Conservation (phyloP, 2,329 filamentous ascomycete species). For the Herpotrichia juniperi region DNA sequence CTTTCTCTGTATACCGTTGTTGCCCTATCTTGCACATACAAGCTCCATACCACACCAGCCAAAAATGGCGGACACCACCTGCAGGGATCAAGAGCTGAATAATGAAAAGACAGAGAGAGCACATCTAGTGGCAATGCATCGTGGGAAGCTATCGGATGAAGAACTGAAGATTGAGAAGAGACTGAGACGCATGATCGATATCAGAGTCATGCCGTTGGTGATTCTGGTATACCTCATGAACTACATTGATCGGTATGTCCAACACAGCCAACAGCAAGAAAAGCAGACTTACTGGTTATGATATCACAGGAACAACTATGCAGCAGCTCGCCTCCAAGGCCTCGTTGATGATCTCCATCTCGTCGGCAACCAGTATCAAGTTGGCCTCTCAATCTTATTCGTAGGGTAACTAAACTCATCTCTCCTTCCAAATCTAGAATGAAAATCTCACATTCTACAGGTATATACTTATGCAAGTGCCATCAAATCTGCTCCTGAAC, state of each 20-base stretch:
- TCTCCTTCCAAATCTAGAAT: too few relatives aligned
- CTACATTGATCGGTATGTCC: slow-evolving; percentile 24
- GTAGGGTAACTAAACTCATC: too few relatives aligned
- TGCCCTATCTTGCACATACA: too few relatives aligned
- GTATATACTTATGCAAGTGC: slow-evolving; percentile 64
- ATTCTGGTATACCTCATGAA: slow-evolving; percentile 28
- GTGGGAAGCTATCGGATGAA: slow-evolving; percentile 22
- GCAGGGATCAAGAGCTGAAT: slow-evolving; percentile 13
- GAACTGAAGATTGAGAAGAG: slow-evolving; percentile 26
- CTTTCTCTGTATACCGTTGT: too few relatives aligned
- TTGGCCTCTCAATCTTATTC: slow-evolving; percentile 58
- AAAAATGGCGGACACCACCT: slow-evolving; percentile 7
- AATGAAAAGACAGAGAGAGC: slow-evolving; percentile 19
- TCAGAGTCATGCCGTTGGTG: slow-evolving; percentile 24
- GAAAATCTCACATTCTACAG: too few relatives aligned
- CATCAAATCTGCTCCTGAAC: slow-evolving; percentile 61
- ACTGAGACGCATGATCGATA: slow-evolving; percentile 21
- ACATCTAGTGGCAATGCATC: slow-evolving; percentile 17
- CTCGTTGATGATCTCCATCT: slow-evolving; percentile 21
- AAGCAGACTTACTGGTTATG: too few relatives aligned
- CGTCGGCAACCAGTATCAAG: slow-evolving; percentile 24
- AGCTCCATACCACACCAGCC: too few relatives aligned
- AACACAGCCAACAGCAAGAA: too few relatives aligned
- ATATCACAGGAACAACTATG: slow-evolving; percentile 30
- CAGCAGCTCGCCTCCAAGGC: slow-evolving; percentile 23